Evolutionary conservation across 768 basidiomycete species (phyloP).

Genomic region (Leccinellum rugosiceps): DNA sequence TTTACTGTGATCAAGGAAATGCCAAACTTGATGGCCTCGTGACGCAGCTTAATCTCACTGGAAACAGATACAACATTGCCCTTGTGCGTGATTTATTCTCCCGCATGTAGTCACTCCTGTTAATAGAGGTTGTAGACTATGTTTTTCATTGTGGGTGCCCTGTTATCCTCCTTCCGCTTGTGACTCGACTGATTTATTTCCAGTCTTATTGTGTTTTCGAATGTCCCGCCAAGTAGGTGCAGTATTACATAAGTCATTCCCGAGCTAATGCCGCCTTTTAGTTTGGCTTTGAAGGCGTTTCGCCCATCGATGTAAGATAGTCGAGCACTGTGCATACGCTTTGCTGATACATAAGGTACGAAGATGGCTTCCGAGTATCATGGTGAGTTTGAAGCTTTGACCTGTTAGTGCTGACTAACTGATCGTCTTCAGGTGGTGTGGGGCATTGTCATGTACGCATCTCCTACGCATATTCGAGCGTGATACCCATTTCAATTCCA

Average conservation of each 20-base stretch:
- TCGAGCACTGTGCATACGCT: background rate
- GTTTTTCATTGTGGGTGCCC: constrained; percentile 63
- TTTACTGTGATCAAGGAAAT: constrained; percentile 41
- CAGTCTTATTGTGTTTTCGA: constrained; percentile 45
- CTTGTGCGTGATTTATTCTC: constrained; percentile 39
- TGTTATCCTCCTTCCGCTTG: background rate
- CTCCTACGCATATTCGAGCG: background rate
- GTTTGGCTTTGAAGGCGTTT: constrained; percentile 54
- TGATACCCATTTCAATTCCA: constrained; percentile 18
- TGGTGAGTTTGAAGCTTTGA: constrained; percentile 35
- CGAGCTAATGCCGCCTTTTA: background rate
- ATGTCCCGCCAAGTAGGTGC: constrained; percentile 60
- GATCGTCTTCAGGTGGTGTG: constrained; percentile 47
- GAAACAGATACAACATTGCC: constrained; percentile 64
- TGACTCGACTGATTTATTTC: background rate
- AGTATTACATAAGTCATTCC: background rate
- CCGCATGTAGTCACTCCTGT: background rate
- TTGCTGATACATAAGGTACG: constrained; percentile 12
- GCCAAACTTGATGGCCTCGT: constrained; percentile 63
- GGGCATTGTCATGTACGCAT: constrained; percentile 58
- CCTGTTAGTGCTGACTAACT: background rate
- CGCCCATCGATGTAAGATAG: constrained; percentile 56
- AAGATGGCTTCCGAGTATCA: constrained; percentile 65
- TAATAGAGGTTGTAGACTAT: constrained; percentile 45
- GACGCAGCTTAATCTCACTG: constrained; percentile 53